Evolutionary conservation across 208 protist species (phyloP).

Genomic region (Trypanosoma brucei): DNA sequence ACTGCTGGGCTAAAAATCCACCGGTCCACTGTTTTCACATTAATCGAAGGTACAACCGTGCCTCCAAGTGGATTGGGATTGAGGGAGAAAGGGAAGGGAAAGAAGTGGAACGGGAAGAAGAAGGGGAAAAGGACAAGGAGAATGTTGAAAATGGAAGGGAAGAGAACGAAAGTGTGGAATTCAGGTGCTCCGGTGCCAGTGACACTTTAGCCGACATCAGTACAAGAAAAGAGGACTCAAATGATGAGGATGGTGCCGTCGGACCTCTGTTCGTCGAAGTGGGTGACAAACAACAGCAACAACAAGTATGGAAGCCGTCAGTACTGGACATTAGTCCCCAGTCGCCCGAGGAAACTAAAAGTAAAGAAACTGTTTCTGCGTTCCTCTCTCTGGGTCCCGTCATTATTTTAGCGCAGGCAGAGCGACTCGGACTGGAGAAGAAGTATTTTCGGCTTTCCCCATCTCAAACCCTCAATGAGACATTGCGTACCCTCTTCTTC

Average conservation of each 20-base stretch:
- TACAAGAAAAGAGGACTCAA: background rate
- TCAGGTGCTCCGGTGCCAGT: background rate
- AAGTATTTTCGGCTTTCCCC: constrained; percentile 66
- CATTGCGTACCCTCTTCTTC: constrained; percentile 75
- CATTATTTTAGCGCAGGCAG: constrained; percentile 56
- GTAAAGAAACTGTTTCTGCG: constrained; percentile 14
- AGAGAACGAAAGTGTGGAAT: background rate
- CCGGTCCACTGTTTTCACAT: constrained; percentile 73
- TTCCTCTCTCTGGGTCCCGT: constrained; percentile 43
- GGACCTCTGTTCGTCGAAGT: constrained; percentile 7
- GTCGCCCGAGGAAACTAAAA: constrained; percentile 17
- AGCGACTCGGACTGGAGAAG: constrained; percentile 50
- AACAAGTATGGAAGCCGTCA: constrained; percentile 12
- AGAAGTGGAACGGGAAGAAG: constrained; percentile 4
- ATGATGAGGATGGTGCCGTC: background rate
- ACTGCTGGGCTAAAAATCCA: constrained; percentile 74
- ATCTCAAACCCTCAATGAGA: constrained; percentile 62
- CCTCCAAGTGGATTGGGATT: constrained; percentile 43
- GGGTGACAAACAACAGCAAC: background rate
- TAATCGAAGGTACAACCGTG: constrained; percentile 72
- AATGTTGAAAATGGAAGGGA: constrained; percentile 14
- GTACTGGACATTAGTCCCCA: constrained; percentile 18
- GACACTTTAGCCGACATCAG: background rate
- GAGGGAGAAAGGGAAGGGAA: background rate
- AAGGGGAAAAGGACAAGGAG: constrained; percentile 22